phyloP scores from a whole-genome alignment of 192 early-diverging fungal species.

The Backusella liffmaniae region DNA sequence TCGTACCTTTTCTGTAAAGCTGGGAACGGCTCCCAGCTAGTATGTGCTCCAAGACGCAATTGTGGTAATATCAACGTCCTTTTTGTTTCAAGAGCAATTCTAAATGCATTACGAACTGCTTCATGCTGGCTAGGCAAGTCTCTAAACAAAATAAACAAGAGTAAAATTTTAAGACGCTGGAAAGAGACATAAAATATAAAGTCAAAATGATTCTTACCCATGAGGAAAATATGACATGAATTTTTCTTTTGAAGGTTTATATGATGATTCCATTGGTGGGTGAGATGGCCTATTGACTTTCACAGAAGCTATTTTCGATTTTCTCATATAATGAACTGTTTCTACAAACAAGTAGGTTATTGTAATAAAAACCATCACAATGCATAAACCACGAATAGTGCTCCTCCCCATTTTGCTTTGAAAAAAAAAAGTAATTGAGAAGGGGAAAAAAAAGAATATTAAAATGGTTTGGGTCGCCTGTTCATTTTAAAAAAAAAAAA shows the following conservation, averaged over 20 bases:
- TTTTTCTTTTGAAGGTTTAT: slow-evolving; percentile 6
- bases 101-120: slow-evolving; percentile 30
- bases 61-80: slow-evolving; percentile 22
- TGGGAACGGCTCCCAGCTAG: slow-evolving; percentile 18
- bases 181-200: background rate
- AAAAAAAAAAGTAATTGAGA: background rate
- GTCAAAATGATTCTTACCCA: background rate
- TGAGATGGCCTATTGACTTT: background rate
- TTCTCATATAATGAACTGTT: background rate
- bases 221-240: slow-evolving; percentile 28
- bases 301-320: background rate
- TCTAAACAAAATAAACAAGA: slow-evolving; percentile 11
- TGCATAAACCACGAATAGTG: background rate
- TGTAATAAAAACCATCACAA: background rate
- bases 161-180: background rate
- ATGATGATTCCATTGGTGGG: background rate
- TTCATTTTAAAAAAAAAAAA: background rate
- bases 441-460: background rate
- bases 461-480: background rate
- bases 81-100: slow-evolving; percentile 20
- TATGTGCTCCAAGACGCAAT: slow-evolving; percentile 5
- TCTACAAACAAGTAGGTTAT: background rate
- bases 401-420: background rate
- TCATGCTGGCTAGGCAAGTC: slow-evolving; percentile 24
- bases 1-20: slow-evolving; percentile 4